Base-by-base conservation (phyloP, 192 early-diverging fungal genomes). In the Gigaspora rosea region DNA sequence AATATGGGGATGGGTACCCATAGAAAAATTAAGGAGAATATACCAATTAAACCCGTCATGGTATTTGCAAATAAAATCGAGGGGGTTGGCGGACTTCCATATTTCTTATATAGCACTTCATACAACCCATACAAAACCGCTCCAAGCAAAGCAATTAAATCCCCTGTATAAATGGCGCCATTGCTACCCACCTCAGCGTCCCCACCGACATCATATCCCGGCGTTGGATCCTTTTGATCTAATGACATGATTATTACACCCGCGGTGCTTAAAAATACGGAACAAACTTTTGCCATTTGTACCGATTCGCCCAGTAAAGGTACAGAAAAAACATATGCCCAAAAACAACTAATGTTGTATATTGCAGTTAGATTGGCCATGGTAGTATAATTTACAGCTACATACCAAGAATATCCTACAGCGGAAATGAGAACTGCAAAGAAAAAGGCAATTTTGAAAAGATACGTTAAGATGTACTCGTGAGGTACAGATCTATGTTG, bases 331-430 rank as follows among this genome's bases (percentile, higher is more conserved):
- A 92, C 47, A 72, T 95, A 95, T 15, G 92, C 92, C 81, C 91
- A 95, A 76, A 95, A 94, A 75, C 92, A 94, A 22, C 88, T 86
- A 27, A 87, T 93, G 81, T 95, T 94, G 87, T 92, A 93, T 51
- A 93, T 92, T 10, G 92, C 94, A 1, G 92, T 94, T 52, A 94
- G 80, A 71, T 90, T 93, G 22, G 92, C 88, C 89, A 93, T 94
- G 47, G 90, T 86, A 8, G 88, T 91, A 52, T 92, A 81, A 9
- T 86, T 86, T 41, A 94, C 88, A 12, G 92, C 88, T 57, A 89
- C 80, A 68, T 95, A 95, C 94, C 94, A 95, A 52, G 91, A 80
- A 76, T 94, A 94, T 18, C 92, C 86, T 41, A 89, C 87, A 12
- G 90, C 71, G 72, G 91, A 93, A 68, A 94, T 83, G 20, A 91